Evolutionary conservation across 2,329 filamentous ascomycete species (phyloP), one percentile per base, ranked within the genome.

Genomic region (Talaromyces sp.): DNA sequence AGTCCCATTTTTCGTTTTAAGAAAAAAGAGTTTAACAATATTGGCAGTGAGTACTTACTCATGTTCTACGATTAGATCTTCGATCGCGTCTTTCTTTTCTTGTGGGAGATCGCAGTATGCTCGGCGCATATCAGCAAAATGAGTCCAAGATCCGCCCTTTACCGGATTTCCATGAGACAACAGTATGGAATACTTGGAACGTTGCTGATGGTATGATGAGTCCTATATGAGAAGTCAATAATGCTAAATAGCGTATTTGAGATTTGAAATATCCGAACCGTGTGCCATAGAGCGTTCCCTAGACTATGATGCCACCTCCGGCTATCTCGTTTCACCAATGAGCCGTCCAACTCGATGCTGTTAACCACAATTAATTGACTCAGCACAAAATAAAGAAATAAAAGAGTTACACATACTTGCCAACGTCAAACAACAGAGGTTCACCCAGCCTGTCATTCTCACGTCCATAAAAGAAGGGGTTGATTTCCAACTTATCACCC

Each of bases 281-380:
- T 69, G 54, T 71, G 68, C 69, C 69, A 71, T 10, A 71, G 59
- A 15, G 65, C 68, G 62, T 71, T 71, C 15, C 69, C 69, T 9
- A 69, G 36, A 51, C 65, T 65, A 55, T 70, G 67, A 53, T 68
- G 65, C 64, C 64, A 69, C 57, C 67, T 57, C 15, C 67, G 65
- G 28, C 66, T 68, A 28, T 66, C 52, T 10, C 44, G 52, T 59
- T 65, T 63, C 1, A 68, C 64, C n/a, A 67, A 58, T 15, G 66
- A 63, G n/a, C 65, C 61, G 39, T 67, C 64, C 32, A 64, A 61
- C 33, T 63, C 58, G 28, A 67, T 67, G 36, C 65, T 67, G 30
- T n/a, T 30, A 9, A 39, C 32, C 4, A 32, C 8, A 27, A 27
- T 2, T 25, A 17, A 28, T 11, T 27, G n/a, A 2, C 36, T n/a